phyloP scores from a whole-genome alignment of 768 basidiomycete species.

The Russula ochroleuca region DNA sequence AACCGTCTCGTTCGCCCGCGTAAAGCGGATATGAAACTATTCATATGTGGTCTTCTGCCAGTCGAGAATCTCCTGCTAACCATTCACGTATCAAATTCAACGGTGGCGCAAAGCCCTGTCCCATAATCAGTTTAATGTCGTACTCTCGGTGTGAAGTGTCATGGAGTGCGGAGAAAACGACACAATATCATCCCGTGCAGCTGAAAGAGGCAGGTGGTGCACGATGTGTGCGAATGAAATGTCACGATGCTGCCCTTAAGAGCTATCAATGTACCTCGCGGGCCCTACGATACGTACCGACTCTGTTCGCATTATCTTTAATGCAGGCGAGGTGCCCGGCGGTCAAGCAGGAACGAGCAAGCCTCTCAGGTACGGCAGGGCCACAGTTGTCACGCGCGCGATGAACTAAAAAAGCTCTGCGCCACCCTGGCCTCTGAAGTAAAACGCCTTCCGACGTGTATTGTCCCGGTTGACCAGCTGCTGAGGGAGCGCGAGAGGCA shows the following conservation, averaged over 20 bases:
- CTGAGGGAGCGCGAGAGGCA: background rate
- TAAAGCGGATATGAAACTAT: background rate
- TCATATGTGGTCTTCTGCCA: background rate
- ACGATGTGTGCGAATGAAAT: background rate
- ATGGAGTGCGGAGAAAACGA: slow-evolving; percentile 5
- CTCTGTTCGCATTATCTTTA: no score
- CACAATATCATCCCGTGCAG: background rate
- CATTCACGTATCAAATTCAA: slow-evolving; percentile 17
- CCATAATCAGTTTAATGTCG: slow-evolving; percentile 2
- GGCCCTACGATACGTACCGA: background rate
- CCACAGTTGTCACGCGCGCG: background rate
- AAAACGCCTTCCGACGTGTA: background rate
- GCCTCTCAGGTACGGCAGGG: background rate
- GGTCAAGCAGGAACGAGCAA: background rate
- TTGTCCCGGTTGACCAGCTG: background rate
- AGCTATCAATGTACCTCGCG: background rate
- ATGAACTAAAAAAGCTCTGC: background rate
- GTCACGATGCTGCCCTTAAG: background rate
- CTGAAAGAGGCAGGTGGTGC: slow-evolving; percentile 4
- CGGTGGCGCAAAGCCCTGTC: background rate
- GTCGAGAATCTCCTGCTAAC: slow-evolving; percentile 5
- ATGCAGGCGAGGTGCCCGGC: background rate
- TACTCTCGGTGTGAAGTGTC: background rate
- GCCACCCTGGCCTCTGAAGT: background rate
- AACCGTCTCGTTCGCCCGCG: background rate